Percentiles rank a stretch among this genome's conserved stretches.
These are phyloP conservation scores for Prototheca stagnorum DNA, from an alignment of 163 green algal species.

Conservation along the genomic window DNA sequence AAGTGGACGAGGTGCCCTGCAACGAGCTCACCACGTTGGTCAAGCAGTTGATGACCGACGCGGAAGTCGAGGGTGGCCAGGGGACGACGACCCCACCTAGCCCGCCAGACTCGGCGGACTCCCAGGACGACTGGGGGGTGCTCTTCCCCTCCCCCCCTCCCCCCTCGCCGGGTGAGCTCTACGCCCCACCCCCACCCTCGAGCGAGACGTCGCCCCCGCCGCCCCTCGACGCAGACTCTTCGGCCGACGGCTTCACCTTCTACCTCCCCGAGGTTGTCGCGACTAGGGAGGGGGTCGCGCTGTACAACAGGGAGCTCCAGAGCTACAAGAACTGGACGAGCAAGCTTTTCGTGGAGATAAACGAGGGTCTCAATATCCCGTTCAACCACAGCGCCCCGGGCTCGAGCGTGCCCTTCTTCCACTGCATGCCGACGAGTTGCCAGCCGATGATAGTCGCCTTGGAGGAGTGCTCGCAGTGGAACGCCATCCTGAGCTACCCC, in stretches of 20 bases:
- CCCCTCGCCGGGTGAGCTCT: no score
- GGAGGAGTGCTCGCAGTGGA: background rate
- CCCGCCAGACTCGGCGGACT: no score
- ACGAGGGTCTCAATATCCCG: background rate
- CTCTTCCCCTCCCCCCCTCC: no score
- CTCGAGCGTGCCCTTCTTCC: background rate
- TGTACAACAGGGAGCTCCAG: background rate
- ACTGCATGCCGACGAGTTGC: background rate
- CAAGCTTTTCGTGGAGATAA: background rate
- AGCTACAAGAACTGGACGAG: background rate
- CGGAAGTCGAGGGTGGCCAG: no score
- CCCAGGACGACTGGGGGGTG: no score
- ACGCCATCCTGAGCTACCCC: conserved; percentile 2
- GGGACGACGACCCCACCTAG: no score
- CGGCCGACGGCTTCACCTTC: background rate
- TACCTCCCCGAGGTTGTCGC: no score
- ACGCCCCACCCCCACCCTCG: background rate
- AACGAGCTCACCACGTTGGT: background rate
- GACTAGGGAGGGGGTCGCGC: background rate
- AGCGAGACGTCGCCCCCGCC: background rate
- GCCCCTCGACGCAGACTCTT: background rate
- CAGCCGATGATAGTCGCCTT: background rate
- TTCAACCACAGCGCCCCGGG: background rate
- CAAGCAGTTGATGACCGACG: no score
- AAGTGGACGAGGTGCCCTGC: no score